These are phyloP conservation scores for Paraleonurus japonicus DNA, from an alignment of 257 asterid genomes.

Conservation along the genomic window DNA sequence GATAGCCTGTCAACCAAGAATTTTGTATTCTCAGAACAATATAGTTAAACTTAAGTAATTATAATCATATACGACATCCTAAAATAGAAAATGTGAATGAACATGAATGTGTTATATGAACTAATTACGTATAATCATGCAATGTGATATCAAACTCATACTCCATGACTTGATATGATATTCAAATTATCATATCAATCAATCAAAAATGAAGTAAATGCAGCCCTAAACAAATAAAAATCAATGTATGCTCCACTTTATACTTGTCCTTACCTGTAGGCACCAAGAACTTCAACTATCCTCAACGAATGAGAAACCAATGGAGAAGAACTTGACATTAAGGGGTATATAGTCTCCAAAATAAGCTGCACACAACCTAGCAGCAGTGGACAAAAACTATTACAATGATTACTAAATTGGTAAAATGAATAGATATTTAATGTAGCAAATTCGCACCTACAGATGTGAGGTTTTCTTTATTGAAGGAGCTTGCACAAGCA, in stretches of 20 bases:
- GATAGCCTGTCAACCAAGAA: slow-evolving; percentile 69
- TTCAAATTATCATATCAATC: neutral
- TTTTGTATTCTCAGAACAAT: slow-evolving; percentile 12
- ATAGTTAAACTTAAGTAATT: neutral
- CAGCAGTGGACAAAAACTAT: slow-evolving; percentile 22
- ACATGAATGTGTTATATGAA: neutral
- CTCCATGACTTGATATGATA: neutral
- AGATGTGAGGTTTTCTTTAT: slow-evolving; percentile 94
- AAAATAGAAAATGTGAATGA: neutral
- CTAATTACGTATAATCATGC: neutral
- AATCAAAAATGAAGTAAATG: slow-evolving; percentile 3
- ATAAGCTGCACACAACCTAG: slow-evolving; percentile 97
- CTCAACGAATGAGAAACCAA: slow-evolving; percentile 77
- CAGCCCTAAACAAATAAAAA: slow-evolving; percentile 13
- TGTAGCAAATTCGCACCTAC: slow-evolving; percentile 61
- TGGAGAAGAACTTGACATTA: slow-evolving; percentile 75
- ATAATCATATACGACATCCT: neutral
- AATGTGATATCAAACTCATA: neutral
- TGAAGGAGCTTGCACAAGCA: slow-evolving; percentile 81
- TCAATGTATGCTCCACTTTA: slow-evolving; percentile 13
- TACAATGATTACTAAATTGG: slow-evolving; percentile 15
- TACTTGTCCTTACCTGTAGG: slow-evolving; percentile 63
- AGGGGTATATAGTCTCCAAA: slow-evolving; percentile 87
- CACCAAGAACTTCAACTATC: slow-evolving; percentile 95
- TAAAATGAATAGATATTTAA: slow-evolving; percentile 17